phyloP scores from a whole-genome alignment of 2,329 filamentous ascomycete genomes.

The Exutisphaerella laricina region DNA sequence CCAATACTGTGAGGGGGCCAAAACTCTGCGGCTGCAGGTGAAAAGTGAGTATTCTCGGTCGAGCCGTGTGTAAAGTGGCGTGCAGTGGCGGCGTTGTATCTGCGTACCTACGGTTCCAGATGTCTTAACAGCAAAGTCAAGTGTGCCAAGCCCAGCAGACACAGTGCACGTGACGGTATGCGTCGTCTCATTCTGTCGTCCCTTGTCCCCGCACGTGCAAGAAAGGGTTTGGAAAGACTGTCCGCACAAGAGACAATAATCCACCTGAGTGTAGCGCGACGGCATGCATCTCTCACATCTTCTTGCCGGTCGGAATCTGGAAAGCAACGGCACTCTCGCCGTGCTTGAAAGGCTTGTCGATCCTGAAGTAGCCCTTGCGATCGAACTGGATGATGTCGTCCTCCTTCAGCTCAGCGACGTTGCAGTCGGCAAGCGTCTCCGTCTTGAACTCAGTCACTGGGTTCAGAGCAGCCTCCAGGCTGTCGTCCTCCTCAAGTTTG shows the following conservation, averaged over 20 bases:
- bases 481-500: constrained; percentile 81
- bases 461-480: constrained; percentile 77
- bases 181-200: too few species aligned
- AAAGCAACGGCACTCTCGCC: constrained; percentile 60
- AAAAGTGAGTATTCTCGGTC: neutral
- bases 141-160: too few species aligned
- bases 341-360: constrained; percentile 60
- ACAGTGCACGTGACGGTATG: neutral
- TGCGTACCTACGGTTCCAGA: too few species aligned
- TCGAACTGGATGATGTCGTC: constrained; percentile 95
- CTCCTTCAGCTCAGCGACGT: constrained; percentile 69
- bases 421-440: constrained; percentile 72
- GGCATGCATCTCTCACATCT: constrained; percentile 20
- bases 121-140: too few species aligned
- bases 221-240: too few species aligned
- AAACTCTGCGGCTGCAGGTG: neutral
- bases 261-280: too few species aligned
- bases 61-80: neutral
- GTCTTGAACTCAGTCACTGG: constrained; percentile 68
- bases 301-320: constrained; percentile 64
- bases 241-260: too few species aligned
- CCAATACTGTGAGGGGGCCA: too few species aligned
- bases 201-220: too few species aligned
- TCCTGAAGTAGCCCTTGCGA: constrained; percentile 83
- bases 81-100: constrained; percentile 1